A percentile compares a stretch with the other conserved stretches of the same genome.
Conservation (phyloP, 768 basidiomycete species). For the Xerocomus potaroensis region DNA sequence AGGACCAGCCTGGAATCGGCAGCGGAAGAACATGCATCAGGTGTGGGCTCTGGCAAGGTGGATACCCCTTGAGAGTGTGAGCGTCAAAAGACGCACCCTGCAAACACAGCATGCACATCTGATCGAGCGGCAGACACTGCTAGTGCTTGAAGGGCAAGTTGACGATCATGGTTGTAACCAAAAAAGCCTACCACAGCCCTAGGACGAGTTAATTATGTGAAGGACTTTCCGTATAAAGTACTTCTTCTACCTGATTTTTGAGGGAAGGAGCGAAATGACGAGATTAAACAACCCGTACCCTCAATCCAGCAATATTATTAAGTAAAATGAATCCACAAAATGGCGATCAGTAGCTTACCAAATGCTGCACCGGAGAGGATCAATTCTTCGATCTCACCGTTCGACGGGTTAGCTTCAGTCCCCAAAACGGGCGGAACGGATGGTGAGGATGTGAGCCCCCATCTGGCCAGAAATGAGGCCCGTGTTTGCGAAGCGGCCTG, state of each 20-base stretch:
- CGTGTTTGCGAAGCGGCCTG: constrained; percentile 14
- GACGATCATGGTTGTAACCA: constrained; percentile 70
- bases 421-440: constrained; percentile 11
- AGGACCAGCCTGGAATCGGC: constrained; percentile 51
- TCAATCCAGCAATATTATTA: not conserved
- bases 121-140: constrained; percentile 60
- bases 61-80: not conserved
- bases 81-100: constrained; percentile 46
- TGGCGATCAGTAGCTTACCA: constrained; percentile 40
- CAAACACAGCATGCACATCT: constrained; percentile 74
- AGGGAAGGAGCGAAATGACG: constrained; percentile 72
- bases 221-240: not conserved
- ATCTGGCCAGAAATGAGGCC: constrained; percentile 37
- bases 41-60: not conserved
- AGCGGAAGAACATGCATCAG: constrained; percentile 2
- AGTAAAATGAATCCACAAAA: not conserved
- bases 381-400: constrained; percentile 66
- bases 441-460: constrained; percentile 19
- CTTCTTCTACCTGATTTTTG: constrained; percentile 54
- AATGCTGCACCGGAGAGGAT: constrained; percentile 76
- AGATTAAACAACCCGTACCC: constrained; percentile 74
- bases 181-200: constrained; percentile 72
- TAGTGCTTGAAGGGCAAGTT: constrained; percentile 62
- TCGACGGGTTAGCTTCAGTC: constrained; percentile 27
- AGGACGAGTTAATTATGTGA: not conserved